Evolutionary conservation across 257 asterid genomes (phyloP), one percentile per base, ranked within the genome.

Genomic region (Solanum tarijense): DNA sequence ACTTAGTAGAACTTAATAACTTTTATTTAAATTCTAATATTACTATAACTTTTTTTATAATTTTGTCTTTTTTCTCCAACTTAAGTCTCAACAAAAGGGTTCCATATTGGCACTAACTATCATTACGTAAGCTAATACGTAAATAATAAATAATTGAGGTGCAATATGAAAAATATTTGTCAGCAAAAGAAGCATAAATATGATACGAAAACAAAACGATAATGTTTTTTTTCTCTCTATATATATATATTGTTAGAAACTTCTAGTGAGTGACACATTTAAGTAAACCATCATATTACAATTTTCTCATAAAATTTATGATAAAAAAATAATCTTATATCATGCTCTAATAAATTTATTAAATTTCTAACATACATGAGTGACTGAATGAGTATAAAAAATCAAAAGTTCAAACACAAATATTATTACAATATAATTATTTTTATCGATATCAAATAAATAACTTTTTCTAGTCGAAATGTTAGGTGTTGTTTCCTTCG

Each of bases 91-190:
- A 12, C 31, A 74, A 32, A 74, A 74, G 52, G 10, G 14, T 23
- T 74, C 4, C 83, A 74, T 35, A 2, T 35, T 21, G 83, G 18
- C 52, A 21, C 5, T 35, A 73, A 34, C 81, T 2, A 35, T 74
- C 10, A 12, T 36, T 74, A 21, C 83, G 83, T 36, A 74, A 74
- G 83, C 83, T 36, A 36, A 74, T 74, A 74, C 52, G 31, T 74
- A 36, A 74, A 11, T 36, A 1, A 36, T 21, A 21, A 21, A 36
- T 74, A 36, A 36, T 74, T 36, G 31, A 74, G 0, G 4, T 20
- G 25, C 29, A 73, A 20, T 41, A 9, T 20, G 48, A 73, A 34
- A 73, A 34, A 21, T 5, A 36, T 10, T 20, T 74, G 52, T 74
- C 31, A 35, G 83, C 52, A 35, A 74, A 71, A 73, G 29, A 73